Conservation (phyloP, 177 flowering plant species). For the Vitis hybrid region DNA sequence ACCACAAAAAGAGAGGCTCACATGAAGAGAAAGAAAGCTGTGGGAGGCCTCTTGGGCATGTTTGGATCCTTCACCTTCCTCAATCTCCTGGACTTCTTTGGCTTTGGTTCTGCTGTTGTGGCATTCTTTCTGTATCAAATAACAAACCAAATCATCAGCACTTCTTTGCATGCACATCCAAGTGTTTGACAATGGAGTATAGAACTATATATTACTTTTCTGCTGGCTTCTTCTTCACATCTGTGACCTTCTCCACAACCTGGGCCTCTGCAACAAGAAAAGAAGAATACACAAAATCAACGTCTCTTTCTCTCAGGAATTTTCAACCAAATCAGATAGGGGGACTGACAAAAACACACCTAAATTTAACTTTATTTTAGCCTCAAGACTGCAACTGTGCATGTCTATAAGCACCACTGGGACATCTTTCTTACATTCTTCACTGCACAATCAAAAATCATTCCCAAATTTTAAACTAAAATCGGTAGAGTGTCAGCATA, state of each 20-base stretch:
- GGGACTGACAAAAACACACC: slow-evolving; percentile 31
- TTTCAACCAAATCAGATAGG: not conserved
- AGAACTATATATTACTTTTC: slow-evolving; percentile 35
- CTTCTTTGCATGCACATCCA: too few relatives aligned
- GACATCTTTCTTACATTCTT: slow-evolving; percentile 76
- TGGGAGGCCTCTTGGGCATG: slow-evolving; percentile 80
- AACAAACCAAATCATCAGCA: not conserved
- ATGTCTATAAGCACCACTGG: slow-evolving; percentile 78
- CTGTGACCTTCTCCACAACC: slow-evolving; percentile 57
- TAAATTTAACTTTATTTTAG: slow-evolving; percentile 80
- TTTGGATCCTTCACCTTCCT: slow-evolving; percentile 63
- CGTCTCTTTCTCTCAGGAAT: not conserved
- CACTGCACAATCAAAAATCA: slow-evolving; percentile 39
- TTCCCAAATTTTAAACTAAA: not conserved
- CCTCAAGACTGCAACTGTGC: slow-evolving; percentile 86
- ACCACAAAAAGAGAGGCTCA: slow-evolving; percentile 15
- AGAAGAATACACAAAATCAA: slow-evolving; percentile 20
- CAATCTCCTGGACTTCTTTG: slow-evolving; percentile 42
- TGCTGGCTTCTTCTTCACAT: slow-evolving; percentile 51
- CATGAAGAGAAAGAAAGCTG: slow-evolving; percentile 91
- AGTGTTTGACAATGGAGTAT: not conserved
- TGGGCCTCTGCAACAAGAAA: slow-evolving; percentile 48
- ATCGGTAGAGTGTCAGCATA: not conserved
- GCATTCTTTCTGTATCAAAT: slow-evolving; percentile 41
- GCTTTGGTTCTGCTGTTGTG: slow-evolving; percentile 34